Base-by-base conservation (phyloP, 148 eudicot genomes). In the Rhododendron ferrugineum region DNA sequence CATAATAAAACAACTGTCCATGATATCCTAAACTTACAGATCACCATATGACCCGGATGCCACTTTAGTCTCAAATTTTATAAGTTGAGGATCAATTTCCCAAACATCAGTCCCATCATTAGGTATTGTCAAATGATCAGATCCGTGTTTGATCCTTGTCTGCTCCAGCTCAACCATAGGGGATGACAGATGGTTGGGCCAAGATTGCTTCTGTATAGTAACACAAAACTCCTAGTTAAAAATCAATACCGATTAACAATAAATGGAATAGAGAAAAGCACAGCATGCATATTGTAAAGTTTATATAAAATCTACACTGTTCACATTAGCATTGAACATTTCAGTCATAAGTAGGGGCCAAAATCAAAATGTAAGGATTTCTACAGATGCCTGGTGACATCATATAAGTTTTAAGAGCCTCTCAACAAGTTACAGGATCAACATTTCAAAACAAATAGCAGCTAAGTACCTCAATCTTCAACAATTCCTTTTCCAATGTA, bases 1-100 rank as follows among this genome's bases (percentile, higher is more conserved):
- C 34, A 42, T 44, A 50, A 73, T 28, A 50, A 13, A 26, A 75
- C 7, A 22, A 47, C 87, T 22, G 56, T 54, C 26, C 34, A 83
- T 56, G 80, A 78, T 37, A 56, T n/a, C 28, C 81, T 11, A 81
- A 78, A 91, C 99, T 93, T 92, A 97, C 99, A 97, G 85, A 91
- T 97, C 99, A 86, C 99, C 99, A 90, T 97, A 97, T 75, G 99
- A 95, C 81, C 99, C 99, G 44, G 99, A 93, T 75, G 99, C 99
- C 90, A 97, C 90, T 91, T 93, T 94, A 74, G 89, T 89, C 88
- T 91, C 98, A 89, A 93, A 93, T 85, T 92, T 97, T 72, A 97
- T 85, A 81, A 85, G 92, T 70, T 90, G 91, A 73, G 93, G 91
- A 92, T 97, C 98, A 87, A 97, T 97, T 90, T 97, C 99, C 99